Evolutionary conservation across 306 rosid genomes (phyloP), one percentile per base, ranked within the genome.

Genomic region (Trifolium repens): DNA sequence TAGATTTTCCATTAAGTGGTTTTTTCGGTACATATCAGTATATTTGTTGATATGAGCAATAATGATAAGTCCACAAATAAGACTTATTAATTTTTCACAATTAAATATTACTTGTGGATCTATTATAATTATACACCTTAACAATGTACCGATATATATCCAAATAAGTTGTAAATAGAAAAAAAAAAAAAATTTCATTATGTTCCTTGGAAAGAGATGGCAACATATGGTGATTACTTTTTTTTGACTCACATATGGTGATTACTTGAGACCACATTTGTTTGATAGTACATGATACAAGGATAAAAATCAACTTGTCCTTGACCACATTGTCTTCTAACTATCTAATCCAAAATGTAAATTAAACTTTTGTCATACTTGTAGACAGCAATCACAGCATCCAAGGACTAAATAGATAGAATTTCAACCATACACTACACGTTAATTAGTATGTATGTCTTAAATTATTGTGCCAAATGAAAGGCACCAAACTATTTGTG

Each of bases 231-330:
- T 65, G 15, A 79, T 74, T 78, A 66, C 71, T 12, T 39, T 39
- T 39, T 39, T 39, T 39, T 39, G 42, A 39, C 10, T 39, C 42
- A 39, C 8, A 39, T 39, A 50, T 50, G 57, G 71, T 69, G 24
- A 79, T 71, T 74, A 67, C 58, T 42, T 67, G 62, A 76, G 84
- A 82, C 86, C 86, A 72, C 7, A 71, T 79, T 85, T 85, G 86
- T 85, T 85, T 76, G 69, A 4, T 85, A 82, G 80, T 62, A 76
- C 79, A 65, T 63, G 72, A 80, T 86, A 67, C 74, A 65, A 35
- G 82, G 83, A 76, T 74, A 70, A 74, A 71, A 71, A 74, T 17
- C 69, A 85, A 64, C 68, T 66, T 81, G 72, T 78, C 58, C 79
- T 82, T 79, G 80, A 82, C 86, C 81, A 49, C 43, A 58, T 78